phyloP scores from a whole-genome alignment of 2,329 filamentous ascomycete genomes.

The Exophiala bonariae region DNA sequence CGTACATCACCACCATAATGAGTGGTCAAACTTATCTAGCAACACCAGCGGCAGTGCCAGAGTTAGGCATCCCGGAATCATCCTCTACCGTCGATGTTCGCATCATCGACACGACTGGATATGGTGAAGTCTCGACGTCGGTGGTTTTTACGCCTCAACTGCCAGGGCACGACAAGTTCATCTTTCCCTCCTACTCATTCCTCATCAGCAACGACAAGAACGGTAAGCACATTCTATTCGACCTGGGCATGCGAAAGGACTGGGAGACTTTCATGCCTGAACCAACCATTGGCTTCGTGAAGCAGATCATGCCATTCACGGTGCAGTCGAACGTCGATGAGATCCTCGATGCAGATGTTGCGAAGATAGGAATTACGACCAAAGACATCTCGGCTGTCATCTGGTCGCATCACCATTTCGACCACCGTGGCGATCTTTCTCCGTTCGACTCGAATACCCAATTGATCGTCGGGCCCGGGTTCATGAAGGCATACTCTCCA shows the following conservation, averaged over 20 bases:
- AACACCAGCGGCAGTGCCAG: neutral
- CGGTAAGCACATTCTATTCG: constrained; percentile 21
- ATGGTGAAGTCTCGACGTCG: constrained; percentile 1
- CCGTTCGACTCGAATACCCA: constrained; percentile 47
- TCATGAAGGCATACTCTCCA: constrained; percentile 47
- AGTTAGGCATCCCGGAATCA: constrained; percentile 7
- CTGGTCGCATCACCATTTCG: constrained; percentile 31
- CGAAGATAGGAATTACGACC: neutral
- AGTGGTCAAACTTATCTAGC: too few species aligned
- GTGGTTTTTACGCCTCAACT: constrained; percentile 1
- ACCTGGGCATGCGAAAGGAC: constrained; percentile 28
- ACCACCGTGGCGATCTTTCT: constrained; percentile 54
- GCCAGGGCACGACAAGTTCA: constrained; percentile 1
- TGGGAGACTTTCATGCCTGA: constrained; percentile 23
- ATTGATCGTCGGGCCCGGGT: constrained; percentile 55
- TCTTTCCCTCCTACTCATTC: constrained; percentile 5
- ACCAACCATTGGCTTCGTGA: constrained; percentile 3
- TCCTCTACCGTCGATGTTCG: constrained; percentile 6
- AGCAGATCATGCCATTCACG: constrained; percentile 2
- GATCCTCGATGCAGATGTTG: constrained; percentile 1
- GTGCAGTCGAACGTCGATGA: constrained; percentile 1
- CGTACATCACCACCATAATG: too few species aligned
- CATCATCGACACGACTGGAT: constrained; percentile 9
- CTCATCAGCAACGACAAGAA: constrained; percentile 3
- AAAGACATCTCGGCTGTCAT: constrained; percentile 22